Evolutionary conservation across 768 basidiomycete species (phyloP), one percentile per base, ranked within the genome.

Genomic region (Leucosporidium scottii): DNA sequence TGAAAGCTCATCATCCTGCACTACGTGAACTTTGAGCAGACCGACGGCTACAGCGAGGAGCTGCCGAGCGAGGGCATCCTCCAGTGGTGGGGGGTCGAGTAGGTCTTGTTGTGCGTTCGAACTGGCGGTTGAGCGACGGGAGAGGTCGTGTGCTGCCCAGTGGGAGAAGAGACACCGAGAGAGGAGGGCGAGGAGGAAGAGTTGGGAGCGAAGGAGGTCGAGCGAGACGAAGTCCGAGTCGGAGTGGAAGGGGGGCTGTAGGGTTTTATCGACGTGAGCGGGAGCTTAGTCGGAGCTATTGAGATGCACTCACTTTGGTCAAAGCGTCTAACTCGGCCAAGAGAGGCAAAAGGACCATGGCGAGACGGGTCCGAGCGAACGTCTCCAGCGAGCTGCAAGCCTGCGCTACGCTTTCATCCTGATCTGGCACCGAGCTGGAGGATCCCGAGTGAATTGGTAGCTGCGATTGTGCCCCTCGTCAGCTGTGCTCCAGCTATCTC

Each of bases 21-120:
- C 39, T 13, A 44, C 39, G 15, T 44, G 39, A 13, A 44, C 39
- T 17, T 73, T 39, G 39, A 91, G 82, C 76, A 89, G 90, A n/a
- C 87, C 79, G 23, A 90, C 83, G 84, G 93, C 86, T 54, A 92
- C 86, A 76, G 85, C 86, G 62, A 93, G 80, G 55, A 91, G 82
- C 76, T 91, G 91, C 76, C 83, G 85, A 30, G 89, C 90, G 72
- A 89, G 87, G 47, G 82, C 82, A 68, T 93, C 92, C 68, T 93
- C 89, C 49, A 94, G 81, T 1, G 89, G 84, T 6, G 85, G 81
- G 23, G 86, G 84, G 72, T 91, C 90, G 28, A 83, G 79, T 80
- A 82, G 84, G 9, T 10, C 3, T 44, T 44, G 39, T 3, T 27
- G 13, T 1, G 57, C 5, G 39, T 34, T 10, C n/a, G n/a, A n/a